Evolutionary conservation across 2,329 filamentous ascomycete genomes (phyloP).

Genomic region (Fusarium siculi): DNA sequence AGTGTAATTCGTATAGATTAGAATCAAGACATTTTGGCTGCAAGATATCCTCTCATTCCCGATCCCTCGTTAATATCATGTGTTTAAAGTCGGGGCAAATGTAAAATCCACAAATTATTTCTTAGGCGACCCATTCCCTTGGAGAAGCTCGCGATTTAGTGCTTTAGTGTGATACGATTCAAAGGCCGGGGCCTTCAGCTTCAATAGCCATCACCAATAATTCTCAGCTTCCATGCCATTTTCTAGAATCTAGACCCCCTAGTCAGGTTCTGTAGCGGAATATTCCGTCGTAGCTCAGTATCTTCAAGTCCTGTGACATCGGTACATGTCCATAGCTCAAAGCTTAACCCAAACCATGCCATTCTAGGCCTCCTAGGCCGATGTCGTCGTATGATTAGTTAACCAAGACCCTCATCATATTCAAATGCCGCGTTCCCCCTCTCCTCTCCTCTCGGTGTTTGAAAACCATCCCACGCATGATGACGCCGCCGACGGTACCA

Average conservation of each 20-base stretch:
- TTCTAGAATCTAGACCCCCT: neutral
- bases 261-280: neutral
- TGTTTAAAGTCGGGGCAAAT: neutral
- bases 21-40: neutral
- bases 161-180: neutral
- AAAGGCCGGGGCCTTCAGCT: neutral
- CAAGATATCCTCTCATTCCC: neutral
- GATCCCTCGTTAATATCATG: neutral
- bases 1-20: fast-evolving
- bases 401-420: neutral
- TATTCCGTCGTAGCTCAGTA: neutral
- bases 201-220: neutral
- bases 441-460: constrained; percentile 18
- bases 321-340: neutral
- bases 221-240: neutral
- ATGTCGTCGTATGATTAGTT: neutral
- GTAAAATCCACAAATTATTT: neutral
- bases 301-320: constrained; percentile 3
- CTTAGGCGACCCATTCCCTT: neutral
- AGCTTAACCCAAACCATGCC: neutral
- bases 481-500: constrained; percentile 12
- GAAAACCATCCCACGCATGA: neutral
- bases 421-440: constrained; percentile 18
- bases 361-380: neutral
- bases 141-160: neutral